A percentile compares a stretch with the other conserved stretches of the same genome.
Conservation (phyloP, 805 yeast genomes). For the Zygotorulaspora danielsina region DNA sequence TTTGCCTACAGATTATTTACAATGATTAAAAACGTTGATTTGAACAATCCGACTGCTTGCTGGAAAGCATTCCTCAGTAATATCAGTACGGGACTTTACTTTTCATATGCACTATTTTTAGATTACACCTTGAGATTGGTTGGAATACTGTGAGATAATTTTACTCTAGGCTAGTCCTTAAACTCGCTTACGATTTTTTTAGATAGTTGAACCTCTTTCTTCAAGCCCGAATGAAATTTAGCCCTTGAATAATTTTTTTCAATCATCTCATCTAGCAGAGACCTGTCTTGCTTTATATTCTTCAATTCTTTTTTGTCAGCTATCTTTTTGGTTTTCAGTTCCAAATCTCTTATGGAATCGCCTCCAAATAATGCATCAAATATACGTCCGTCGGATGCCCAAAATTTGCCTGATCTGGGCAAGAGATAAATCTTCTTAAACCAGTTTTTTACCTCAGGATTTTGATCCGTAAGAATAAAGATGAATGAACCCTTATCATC, state of each 20-base stretch:
- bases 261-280: slow-evolving; percentile 18
- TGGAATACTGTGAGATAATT: slow-evolving; percentile 26
- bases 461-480: slow-evolving; percentile 24
- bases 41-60: slow-evolving; percentile 76
- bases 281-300: slow-evolving; percentile 13
- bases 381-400: slow-evolving; percentile 30
- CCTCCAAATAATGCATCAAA: slow-evolving; percentile 31
- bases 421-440: slow-evolving; percentile 26
- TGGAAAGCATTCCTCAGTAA: slow-evolving; percentile 77
- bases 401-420: slow-evolving; percentile 31
- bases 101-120: slow-evolving; percentile 60
- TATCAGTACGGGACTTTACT: slow-evolving; percentile 67
- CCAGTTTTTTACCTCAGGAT: slow-evolving; percentile 10
- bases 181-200: slow-evolving; percentile 9
- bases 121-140: slow-evolving; percentile 53
- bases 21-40: slow-evolving; percentile 70
- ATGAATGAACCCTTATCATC: slow-evolving; percentile 31
- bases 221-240: slow-evolving; percentile 17
- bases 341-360: slow-evolving; percentile 21
- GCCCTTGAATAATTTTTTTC: slow-evolving; percentile 18
- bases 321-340: slow-evolving; percentile 7
- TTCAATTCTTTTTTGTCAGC: slow-evolving; percentile 3
- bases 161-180: not conserved
- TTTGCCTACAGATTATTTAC: slow-evolving; percentile 65
- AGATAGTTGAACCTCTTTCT: slow-evolving; percentile 6